phyloP scores from a whole-genome alignment of 2,329 filamentous ascomycete genomes.

The Lachnellula cervina region DNA sequence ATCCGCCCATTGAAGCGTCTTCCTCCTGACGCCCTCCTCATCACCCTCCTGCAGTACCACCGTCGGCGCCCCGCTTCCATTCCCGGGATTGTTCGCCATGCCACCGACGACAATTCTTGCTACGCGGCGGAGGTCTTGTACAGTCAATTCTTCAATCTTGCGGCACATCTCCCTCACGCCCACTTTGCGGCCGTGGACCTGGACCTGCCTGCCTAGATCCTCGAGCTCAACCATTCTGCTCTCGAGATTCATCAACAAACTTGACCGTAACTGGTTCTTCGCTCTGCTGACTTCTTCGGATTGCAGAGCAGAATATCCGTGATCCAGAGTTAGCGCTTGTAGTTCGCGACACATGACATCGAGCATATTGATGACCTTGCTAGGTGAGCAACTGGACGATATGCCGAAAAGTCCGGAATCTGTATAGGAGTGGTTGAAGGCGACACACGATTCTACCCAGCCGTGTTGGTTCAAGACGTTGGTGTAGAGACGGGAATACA shows the following conservation, averaged over 20 bases:
- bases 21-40: slow-evolving; percentile 58
- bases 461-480: slow-evolving; percentile 96
- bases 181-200: slow-evolving; percentile 92
- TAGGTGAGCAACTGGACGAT: slow-evolving; percentile 76
- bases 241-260: slow-evolving; percentile 95
- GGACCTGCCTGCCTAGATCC: slow-evolving; percentile 89
- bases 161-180: slow-evolving; percentile 90
- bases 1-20: slow-evolving; percentile 75
- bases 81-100: slow-evolving; percentile 65
- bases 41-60: slow-evolving; percentile 92
- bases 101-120: slow-evolving; percentile 76
- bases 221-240: slow-evolving; percentile 96
- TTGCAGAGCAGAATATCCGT: slow-evolving; percentile 67
- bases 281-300: slow-evolving; percentile 79
- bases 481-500: slow-evolving; percentile 97
- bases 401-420: slow-evolving; percentile 96
- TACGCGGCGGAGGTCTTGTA: slow-evolving; percentile 75
- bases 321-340: slow-evolving; percentile 68
- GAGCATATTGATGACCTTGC: slow-evolving; percentile 75
- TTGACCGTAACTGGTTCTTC: slow-evolving; percentile 92
- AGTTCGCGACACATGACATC: slow-evolving; percentile 94
- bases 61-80: slow-evolving; percentile 82
- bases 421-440: slow-evolving; percentile 97
- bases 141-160: slow-evolving; percentile 76
- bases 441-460: slow-evolving; percentile 93